Evolutionary conservation across 768 basidiomycete genomes (phyloP), one percentile per base, ranked within the genome.

Genomic region (Auricularia cornea): DNA sequence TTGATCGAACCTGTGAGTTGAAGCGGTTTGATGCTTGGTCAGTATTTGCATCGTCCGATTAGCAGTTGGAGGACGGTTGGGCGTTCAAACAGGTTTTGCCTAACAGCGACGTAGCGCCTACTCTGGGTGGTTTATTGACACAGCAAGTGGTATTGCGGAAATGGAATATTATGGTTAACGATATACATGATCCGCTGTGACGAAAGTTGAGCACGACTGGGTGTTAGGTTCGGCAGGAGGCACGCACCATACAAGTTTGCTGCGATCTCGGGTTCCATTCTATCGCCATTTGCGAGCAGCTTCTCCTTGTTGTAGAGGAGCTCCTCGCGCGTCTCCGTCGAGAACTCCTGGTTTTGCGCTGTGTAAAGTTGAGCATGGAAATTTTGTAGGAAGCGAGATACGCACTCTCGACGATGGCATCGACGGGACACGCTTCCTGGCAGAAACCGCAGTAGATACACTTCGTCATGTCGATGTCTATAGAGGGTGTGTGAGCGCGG

Each of bases 371-470:
- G 59, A 68, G 62, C 61, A 56, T 32, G 65, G 35, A 61, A 64
- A 59, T 56, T 59, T 41, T 61, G 41, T 29, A 59, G 56, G 60
- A 41, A 10, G 60, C 56, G 57, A 52, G 29, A 60, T 48, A 79
- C 92, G 67, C 72, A 96, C 95, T 96, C 80, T 98, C 97, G 62
- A 99, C 97, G 70, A 99, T 98, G 64, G 97, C 97, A 77, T 98
- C 97, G 63, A 98, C 97, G 2, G 97, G 97, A 74, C 97, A 99
- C 32, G 97, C 97, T 78, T 98, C 97, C 77, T 98, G 96, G 76
- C 97, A 98, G 82, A 98, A 98, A 61, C 97, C 97, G 76, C 97
- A 99, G 81, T 99, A 99, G 71, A 99, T 99, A 78, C 97, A 98
- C 82, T 95, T 98, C 64, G 97, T 99, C 97, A 99, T 99, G 75